A percentile compares a stretch with the other conserved stretches of the same genome.
Evolutionary conservation across 306 rosid species (phyloP).

Genomic region (Begonia peltatifolia): DNA sequence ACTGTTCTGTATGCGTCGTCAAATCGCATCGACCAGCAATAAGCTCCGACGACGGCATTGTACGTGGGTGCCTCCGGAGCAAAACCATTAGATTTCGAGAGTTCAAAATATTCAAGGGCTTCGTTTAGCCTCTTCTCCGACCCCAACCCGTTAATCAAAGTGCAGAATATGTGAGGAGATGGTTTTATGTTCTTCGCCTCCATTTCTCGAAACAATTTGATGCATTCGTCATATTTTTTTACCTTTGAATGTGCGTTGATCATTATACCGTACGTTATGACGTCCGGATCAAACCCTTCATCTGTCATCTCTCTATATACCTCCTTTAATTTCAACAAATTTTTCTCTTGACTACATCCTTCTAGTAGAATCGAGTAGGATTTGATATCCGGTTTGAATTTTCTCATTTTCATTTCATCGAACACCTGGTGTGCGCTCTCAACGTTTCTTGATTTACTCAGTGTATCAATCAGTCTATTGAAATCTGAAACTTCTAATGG

Average conservation of each 20-base stretch:
- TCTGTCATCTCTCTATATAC: conserved; percentile 61
- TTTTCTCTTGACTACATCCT: conserved; percentile 78
- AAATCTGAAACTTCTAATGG: conserved; percentile 42
- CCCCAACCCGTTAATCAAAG: conserved; percentile 71
- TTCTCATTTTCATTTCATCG: conserved; percentile 46
- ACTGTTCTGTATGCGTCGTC: conserved; percentile 35
- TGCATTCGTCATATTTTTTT: conserved; percentile 43
- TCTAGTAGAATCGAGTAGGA: conserved; percentile 58
- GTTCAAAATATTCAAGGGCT: conserved; percentile 49
- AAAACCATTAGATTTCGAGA: conserved; percentile 40
- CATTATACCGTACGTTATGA: conserved; percentile 58
- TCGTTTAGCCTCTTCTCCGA: conserved; percentile 55
- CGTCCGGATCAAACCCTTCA: conserved; percentile 63
- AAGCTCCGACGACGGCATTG: conserved; percentile 84
- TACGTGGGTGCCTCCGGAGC: conserved; percentile 50
- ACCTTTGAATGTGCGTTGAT: conserved; percentile 61
- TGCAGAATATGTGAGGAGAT: conserved; percentile 61
- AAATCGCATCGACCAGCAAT: conserved; percentile 48
- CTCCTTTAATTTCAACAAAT: conserved; percentile 52
- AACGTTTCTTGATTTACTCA: conserved; percentile 50
- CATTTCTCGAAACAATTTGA: conserved; percentile 51
- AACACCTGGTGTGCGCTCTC: conserved; percentile 66
- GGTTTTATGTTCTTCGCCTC: conserved; percentile 33
- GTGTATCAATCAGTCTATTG: conserved; percentile 46
- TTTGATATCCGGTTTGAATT: conserved; percentile 56